Conservation (phyloP, 2,329 filamentous ascomycete species). For the Penicillium decumbens region DNA sequence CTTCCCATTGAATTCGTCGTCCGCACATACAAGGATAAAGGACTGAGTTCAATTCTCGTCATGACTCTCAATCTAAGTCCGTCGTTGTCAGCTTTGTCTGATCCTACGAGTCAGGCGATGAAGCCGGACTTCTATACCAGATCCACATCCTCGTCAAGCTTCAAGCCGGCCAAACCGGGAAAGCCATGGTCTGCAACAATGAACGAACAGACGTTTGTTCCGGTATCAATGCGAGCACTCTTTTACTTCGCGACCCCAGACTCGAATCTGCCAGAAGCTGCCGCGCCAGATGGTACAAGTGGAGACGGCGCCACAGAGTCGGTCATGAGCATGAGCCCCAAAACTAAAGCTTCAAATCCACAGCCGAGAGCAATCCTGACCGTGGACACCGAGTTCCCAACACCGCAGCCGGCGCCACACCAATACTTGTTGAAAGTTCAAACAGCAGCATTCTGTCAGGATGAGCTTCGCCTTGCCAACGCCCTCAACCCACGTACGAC, state of each 20-base stretch:
- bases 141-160: not conserved
- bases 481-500: constrained; percentile 27
- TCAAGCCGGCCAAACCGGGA: constrained; percentile 17
- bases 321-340: constrained; percentile 13
- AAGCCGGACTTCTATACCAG: not conserved
- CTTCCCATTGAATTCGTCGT: not conserved
- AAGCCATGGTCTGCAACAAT: constrained; percentile 21
- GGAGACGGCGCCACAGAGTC: not conserved
- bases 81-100: not conserved
- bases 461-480: constrained; percentile 31
- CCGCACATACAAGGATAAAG: not conserved
- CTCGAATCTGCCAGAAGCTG: constrained; percentile 4
- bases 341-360: constrained; percentile 12
- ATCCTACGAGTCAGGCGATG: not conserved
- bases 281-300: not conserved
- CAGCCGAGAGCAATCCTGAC: constrained; percentile 23
- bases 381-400: constrained; percentile 36
- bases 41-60: not conserved
- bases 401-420: constrained; percentile 31
- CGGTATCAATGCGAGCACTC: constrained; percentile 37
- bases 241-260: constrained; percentile 31
- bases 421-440: constrained; percentile 42
- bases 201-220: constrained; percentile 36
- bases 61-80: not conserved
- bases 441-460: constrained; percentile 38